Evolutionary conservation across 2,329 filamentous ascomycete species (phyloP).

Genomic region (Penicillium sp.): DNA sequence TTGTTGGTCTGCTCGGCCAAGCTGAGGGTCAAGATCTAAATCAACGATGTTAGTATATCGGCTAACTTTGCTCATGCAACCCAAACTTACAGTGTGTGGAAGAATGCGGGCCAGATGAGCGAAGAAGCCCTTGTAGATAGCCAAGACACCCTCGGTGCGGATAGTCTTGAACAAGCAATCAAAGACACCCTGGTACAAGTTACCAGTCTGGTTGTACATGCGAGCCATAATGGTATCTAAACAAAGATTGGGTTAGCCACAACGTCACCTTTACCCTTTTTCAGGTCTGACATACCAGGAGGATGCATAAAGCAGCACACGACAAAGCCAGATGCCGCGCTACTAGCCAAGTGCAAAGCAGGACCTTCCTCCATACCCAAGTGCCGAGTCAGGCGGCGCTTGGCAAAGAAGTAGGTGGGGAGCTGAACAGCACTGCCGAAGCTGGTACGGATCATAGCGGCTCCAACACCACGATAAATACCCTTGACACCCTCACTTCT

Average conservation of each 20-base stretch:
- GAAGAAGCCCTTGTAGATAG: constrained; percentile 97
- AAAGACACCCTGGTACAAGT: constrained; percentile 90
- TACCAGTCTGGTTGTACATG: constrained; percentile 98
- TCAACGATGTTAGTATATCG: constrained; percentile 23
- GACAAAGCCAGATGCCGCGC: constrained; percentile 87
- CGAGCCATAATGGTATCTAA: constrained; percentile 95
- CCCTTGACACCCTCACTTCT: constrained; percentile 73
- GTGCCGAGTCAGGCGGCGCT: constrained; percentile 78
- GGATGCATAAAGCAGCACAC: constrained; percentile 99
- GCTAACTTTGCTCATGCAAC: background rate
- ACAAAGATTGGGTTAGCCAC: constrained; percentile 6
- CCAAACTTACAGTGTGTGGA: constrained; percentile 73
- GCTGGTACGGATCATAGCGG: constrained; percentile 93
- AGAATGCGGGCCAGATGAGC: constrained; percentile 92
- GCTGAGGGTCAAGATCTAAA: constrained; percentile 79
- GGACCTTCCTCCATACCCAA: constrained; percentile 89
- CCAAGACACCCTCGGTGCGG: constrained; percentile 84
- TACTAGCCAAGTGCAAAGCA: constrained; percentile 83
- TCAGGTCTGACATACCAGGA: constrained; percentile 62
- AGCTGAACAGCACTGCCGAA: constrained; percentile 96
- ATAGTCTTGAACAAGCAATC: constrained; percentile 92
- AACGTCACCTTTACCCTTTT: background rate
- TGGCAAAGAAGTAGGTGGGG: constrained; percentile 97
- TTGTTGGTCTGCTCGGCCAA: constrained; percentile 98
- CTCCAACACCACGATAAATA: constrained; percentile 85